Percentiles rank a stretch among this genome's conserved stretches.
Evolutionary conservation across 2,329 filamentous ascomycete genomes (phyloP).

Genomic region (Colletotrichum ledebouriae): DNA sequence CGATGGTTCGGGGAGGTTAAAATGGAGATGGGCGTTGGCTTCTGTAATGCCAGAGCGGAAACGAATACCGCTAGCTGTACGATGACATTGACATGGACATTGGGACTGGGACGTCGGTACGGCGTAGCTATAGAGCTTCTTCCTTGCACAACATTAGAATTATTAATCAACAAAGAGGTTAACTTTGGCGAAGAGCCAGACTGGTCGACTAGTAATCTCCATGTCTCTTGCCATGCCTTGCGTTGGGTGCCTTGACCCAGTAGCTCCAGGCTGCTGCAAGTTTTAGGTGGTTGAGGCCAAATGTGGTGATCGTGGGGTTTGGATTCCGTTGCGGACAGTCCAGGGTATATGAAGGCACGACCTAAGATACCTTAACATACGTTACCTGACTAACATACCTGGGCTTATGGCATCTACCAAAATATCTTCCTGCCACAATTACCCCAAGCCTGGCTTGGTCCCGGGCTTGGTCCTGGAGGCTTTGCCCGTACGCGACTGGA

Average conservation of each 20-base stretch:
- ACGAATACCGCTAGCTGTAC: slow-evolving; percentile 27
- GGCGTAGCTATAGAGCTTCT: slow-evolving; percentile 33
- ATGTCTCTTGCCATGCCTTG: neutral
- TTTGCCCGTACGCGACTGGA: slow-evolving; percentile 27
- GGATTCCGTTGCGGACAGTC: neutral
- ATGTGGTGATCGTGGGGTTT: neutral
- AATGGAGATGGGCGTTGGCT: slow-evolving; percentile 25
- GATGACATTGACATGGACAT: slow-evolving; percentile 29
- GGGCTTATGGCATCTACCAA: too few species aligned
- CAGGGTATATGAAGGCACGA: neutral
- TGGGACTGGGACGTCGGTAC: slow-evolving; percentile 26
- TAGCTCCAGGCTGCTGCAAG: too few species aligned
- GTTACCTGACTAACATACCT: too few species aligned
- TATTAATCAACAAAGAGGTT: slow-evolving; percentile 40
- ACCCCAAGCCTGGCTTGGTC: too few species aligned
- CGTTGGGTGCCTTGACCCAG: neutral
- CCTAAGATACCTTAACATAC: too few species aligned
- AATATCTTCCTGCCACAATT: too few species aligned
- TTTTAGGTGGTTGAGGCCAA: neutral
- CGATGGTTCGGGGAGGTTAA: slow-evolving; percentile 11
- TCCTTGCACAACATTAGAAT: slow-evolving; percentile 37
- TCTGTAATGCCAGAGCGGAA: slow-evolving; percentile 39
- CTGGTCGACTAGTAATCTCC: too few species aligned
- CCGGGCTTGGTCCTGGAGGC: slow-evolving; percentile 32
- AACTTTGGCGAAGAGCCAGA: slow-evolving; percentile 31